Evolutionary conservation across 192 early-diverging fungal species (phyloP).

Genomic region (Pilobolus umbonatus): DNA sequence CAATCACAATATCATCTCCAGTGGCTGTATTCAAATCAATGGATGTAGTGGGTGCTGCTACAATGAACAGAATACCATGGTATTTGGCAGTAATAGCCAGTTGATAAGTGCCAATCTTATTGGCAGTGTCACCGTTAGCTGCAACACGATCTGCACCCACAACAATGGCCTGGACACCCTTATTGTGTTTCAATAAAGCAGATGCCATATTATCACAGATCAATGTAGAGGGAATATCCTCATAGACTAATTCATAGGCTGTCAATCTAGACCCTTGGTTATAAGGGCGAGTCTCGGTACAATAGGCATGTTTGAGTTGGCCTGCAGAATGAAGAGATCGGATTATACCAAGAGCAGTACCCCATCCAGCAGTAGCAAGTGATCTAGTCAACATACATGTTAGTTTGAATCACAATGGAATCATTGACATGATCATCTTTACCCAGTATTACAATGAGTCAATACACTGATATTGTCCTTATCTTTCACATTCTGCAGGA

Average conservation of each 20-base stretch:
- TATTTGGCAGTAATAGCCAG: slow-evolving; percentile 86
- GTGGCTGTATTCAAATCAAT: slow-evolving; percentile 71
- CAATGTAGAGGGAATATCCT: slow-evolving; percentile 88
- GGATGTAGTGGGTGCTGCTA: slow-evolving; percentile 92
- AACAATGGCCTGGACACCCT: slow-evolving; percentile 73
- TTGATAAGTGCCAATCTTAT: slow-evolving; percentile 99
- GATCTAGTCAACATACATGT: slow-evolving; percentile 34
- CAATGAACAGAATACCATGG: slow-evolving; percentile 85
- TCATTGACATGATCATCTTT: slow-evolving; percentile 12
- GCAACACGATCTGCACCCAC: slow-evolving; percentile 97
- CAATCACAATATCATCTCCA: slow-evolving; percentile 83
- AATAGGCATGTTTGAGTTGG: slow-evolving; percentile 74
- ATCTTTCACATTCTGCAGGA: slow-evolving; percentile 46
- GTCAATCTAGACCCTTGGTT: slow-evolving; percentile 96
- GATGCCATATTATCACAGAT: slow-evolving; percentile 92
- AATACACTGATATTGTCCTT: slow-evolving; percentile 56
- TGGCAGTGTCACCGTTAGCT: slow-evolving; percentile 95
- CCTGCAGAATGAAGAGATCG: slow-evolving; percentile 59
- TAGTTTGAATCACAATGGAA: not conserved
- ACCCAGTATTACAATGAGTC: slow-evolving; percentile 98
- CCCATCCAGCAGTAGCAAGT: slow-evolving; percentile 76
- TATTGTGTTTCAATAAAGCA: slow-evolving; percentile 60
- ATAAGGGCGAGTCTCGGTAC: slow-evolving; percentile 96
- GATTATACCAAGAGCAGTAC: slow-evolving; percentile 94
- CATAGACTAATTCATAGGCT: slow-evolving; percentile 88